Evolutionary conservation across 148 eudicot genomes (phyloP).

Genomic region (Pharnaceum exiguum): DNA sequence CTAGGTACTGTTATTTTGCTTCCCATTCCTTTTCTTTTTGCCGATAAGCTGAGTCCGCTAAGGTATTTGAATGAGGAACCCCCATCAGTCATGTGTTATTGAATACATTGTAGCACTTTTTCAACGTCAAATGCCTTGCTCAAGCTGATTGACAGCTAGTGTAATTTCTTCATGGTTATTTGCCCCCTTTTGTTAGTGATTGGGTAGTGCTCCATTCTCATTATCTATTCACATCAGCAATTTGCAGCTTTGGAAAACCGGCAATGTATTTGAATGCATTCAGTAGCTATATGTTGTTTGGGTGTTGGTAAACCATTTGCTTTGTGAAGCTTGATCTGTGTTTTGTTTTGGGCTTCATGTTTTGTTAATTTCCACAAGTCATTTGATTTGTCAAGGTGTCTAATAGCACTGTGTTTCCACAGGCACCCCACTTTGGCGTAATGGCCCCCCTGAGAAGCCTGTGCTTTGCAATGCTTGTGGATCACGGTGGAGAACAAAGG

Average conservation of each 20-base stretch:
- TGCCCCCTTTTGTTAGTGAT: too few relatives aligned
- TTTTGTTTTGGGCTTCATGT: not conserved
- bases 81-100: not conserved
- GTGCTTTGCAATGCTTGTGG: conserved; percentile 98
- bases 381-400: conserved; percentile 6
- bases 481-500: conserved; percentile 98
- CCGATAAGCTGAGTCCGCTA: not conserved
- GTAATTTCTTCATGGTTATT: too few relatives aligned
- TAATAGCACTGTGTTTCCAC: conserved; percentile 20
- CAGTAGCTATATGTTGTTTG: too few relatives aligned
- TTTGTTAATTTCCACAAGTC: not conserved
- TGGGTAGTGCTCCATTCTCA: too few relatives aligned
- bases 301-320: too few relatives aligned
- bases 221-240: too few relatives aligned
- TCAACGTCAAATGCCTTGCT: too few relatives aligned
- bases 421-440: conserved; percentile 99
- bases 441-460: conserved; percentile 99
- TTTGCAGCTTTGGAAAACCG: too few relatives aligned
- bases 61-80: not conserved
- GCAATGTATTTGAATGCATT: too few relatives aligned
- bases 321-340: not conserved
- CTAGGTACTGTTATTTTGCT: too few relatives aligned
- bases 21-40: not conserved
- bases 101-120: too few relatives aligned
- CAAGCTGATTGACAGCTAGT: too few relatives aligned